Evolutionary conservation across 768 basidiomycete genomes (phyloP).

Genomic region (Tylopilus rubrobrunneus): DNA sequence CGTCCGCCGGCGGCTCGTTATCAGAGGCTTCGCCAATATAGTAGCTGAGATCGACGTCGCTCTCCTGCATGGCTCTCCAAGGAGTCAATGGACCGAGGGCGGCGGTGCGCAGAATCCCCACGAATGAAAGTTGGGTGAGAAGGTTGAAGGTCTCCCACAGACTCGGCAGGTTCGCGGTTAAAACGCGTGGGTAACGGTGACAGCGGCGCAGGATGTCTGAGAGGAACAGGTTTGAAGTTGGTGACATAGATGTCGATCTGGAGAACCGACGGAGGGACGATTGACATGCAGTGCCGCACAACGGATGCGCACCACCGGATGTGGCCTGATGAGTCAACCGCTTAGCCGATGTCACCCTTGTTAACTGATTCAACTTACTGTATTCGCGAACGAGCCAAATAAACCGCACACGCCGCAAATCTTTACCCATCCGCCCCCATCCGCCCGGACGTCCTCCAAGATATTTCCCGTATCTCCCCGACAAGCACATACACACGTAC

Average conservation of each 20-base stretch:
- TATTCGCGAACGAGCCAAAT: constrained; percentile 78
- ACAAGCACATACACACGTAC: constrained; percentile 55
- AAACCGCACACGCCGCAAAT: constrained; percentile 58
- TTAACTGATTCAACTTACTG: constrained; percentile 40
- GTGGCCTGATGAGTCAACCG: constrained; percentile 44
- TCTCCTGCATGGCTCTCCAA: constrained; percentile 32
- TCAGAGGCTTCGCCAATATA: constrained; percentile 36
- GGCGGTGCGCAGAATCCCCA: constrained; percentile 3
- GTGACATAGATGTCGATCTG: constrained; percentile 77
- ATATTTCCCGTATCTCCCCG: constrained; percentile 47
- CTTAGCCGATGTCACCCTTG: neutral
- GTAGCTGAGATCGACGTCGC: constrained; percentile 41
- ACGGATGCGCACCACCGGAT: constrained; percentile 72
- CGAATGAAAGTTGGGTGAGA: constrained; percentile 32
- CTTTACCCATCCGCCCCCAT: constrained; percentile 37
- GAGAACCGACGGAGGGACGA: constrained; percentile 45
- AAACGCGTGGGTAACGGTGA: constrained; percentile 16
- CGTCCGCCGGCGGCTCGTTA: constrained; percentile 25
- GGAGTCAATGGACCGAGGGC: constrained; percentile 23
- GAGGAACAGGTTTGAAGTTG: constrained; percentile 39
- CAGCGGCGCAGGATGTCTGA: constrained; percentile 5
- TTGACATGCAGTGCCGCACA: constrained; percentile 56
- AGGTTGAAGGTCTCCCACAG: constrained; percentile 30
- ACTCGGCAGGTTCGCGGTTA: neutral
- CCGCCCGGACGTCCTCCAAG: constrained; percentile 47